Percentiles rank a stretch among this genome's conserved stretches.
These are phyloP conservation scores for Penicillium concentricum DNA, from an alignment of 2,329 filamentous ascomycete species.

Conservation along the genomic window DNA sequence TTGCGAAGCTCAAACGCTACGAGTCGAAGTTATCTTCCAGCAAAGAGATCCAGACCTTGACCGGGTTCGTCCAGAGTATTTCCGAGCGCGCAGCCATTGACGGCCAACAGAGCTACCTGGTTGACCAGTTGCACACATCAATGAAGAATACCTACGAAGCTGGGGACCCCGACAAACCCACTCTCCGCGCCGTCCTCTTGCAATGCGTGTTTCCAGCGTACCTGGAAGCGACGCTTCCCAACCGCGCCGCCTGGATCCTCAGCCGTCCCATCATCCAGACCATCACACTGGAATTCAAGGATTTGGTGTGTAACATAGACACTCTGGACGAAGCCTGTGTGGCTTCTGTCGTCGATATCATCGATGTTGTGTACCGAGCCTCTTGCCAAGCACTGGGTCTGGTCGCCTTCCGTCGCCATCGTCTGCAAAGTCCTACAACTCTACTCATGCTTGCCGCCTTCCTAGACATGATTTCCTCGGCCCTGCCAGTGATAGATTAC, in stretches of 20 bases:
- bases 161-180: conserved; percentile 41
- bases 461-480: conserved; percentile 42
- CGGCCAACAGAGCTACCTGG: conserved; percentile 56
- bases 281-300: conserved; percentile 42
- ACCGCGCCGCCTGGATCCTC: conserved; percentile 52
- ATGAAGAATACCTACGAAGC: conserved; percentile 47
- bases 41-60: conserved; percentile 54
- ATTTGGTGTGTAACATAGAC: conserved; percentile 48
- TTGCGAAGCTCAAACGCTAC: conserved; percentile 60
- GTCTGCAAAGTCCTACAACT: conserved; percentile 41
- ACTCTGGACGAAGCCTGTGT: conserved; percentile 42
- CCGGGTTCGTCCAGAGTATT: conserved; percentile 59
- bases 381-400: conserved; percentile 37
- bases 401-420: conserved; percentile 33
- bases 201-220: conserved; percentile 59
- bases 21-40: conserved; percentile 52
- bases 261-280: conserved; percentile 54
- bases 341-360: conserved; percentile 34
- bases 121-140: conserved; percentile 53
- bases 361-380: conserved; percentile 41
- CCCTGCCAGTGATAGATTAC: conserved; percentile 49
- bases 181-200: conserved; percentile 53
- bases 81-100: conserved; percentile 59
- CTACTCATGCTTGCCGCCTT: conserved; percentile 41
- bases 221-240: conserved; percentile 49